Conservation (phyloP, 495 filamentous ascomycete species). For the Aspergillus carlsbadensis region DNA sequence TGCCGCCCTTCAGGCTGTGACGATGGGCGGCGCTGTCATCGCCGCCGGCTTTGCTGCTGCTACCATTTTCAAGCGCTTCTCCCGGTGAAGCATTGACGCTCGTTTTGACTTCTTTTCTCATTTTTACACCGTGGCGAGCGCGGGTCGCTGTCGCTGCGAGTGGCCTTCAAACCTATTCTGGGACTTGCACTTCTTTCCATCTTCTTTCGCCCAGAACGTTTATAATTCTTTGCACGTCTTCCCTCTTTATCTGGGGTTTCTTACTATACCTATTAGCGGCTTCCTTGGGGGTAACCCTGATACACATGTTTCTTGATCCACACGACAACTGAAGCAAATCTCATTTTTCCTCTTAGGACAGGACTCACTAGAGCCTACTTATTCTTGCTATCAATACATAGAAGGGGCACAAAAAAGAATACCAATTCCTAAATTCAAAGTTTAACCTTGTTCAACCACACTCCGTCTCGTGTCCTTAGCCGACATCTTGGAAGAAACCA, state of each 20-base stretch:
- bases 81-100: conserved; percentile 25
- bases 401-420: too few relatives aligned
- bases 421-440: too few relatives aligned
- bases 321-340: too few relatives aligned
- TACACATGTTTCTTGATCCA: not conserved
- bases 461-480: too few relatives aligned
- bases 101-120: conserved; percentile 6
- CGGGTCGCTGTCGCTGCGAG: conserved; percentile 17
- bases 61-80: conserved; percentile 44
- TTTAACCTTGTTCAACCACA: too few relatives aligned
- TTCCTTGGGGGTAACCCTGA: not conserved
- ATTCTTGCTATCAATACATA: too few relatives aligned
- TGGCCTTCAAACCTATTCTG: not conserved
- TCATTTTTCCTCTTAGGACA: too few relatives aligned
- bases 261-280: conserved; percentile 6
- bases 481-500: too few relatives aligned
- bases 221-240: conserved; percentile 4
- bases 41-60: conserved; percentile 40
- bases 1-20: conserved; percentile 50
- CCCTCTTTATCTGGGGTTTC: conserved; percentile 5
- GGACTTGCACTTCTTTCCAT: not conserved
- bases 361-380: too few relatives aligned
- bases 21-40: conserved; percentile 46
- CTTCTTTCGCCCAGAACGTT: not conserved
- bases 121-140: conserved; percentile 15